phyloP scores from a whole-genome alignment of 495 filamentous ascomycete genomes.

The Penicillium robsamsonii region DNA sequence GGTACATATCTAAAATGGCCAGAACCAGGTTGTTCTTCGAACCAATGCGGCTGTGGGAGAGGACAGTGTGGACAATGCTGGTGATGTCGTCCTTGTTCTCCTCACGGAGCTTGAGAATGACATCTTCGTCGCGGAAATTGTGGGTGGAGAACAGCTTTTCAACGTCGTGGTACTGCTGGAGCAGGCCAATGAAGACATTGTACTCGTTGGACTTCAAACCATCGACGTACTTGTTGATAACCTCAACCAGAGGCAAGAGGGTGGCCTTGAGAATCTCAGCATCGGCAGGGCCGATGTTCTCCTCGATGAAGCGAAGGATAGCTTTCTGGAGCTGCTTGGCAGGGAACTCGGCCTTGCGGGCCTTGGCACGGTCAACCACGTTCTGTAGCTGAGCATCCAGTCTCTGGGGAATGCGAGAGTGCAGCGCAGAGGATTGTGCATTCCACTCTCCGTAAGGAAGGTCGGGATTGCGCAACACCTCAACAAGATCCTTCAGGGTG shows the following conservation, averaged over 20 bases:
- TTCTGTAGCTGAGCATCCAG: constrained; percentile 77
- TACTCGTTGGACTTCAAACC: constrained; percentile 92
- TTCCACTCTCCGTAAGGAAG: constrained; percentile 97
- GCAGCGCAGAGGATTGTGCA: constrained; percentile 89
- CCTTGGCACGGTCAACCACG: constrained; percentile 76
- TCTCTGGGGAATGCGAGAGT: constrained; percentile 93
- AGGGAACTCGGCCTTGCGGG: constrained; percentile 83
- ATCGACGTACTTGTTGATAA: constrained; percentile 81
- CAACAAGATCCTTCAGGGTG: constrained; percentile 84
- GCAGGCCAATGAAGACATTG: constrained; percentile 69
- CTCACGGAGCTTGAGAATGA: constrained; percentile 89
- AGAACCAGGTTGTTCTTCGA: constrained; percentile 94
- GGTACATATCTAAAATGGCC: constrained; percentile 90
- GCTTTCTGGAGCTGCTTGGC: constrained; percentile 84
- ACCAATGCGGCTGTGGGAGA: constrained; percentile 88
- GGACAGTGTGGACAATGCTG: constrained; percentile 79
- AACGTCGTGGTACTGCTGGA: constrained; percentile 76
- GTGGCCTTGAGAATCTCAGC: constrained; percentile 68
- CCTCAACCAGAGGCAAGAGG: constrained; percentile 72
- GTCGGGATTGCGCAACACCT: constrained; percentile 84
- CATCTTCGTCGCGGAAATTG: constrained; percentile 86
- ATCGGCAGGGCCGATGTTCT: constrained; percentile 69
- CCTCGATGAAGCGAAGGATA: constrained; percentile 82
- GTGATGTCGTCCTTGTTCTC: constrained; percentile 90
- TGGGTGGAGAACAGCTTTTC: constrained; percentile 85